Percentiles rank a stretch among this genome's conserved stretches.
These are phyloP conservation scores for Lagenidium giganteum DNA, from an alignment of 352 stramenopile species.

Conservation along the genomic window DNA sequence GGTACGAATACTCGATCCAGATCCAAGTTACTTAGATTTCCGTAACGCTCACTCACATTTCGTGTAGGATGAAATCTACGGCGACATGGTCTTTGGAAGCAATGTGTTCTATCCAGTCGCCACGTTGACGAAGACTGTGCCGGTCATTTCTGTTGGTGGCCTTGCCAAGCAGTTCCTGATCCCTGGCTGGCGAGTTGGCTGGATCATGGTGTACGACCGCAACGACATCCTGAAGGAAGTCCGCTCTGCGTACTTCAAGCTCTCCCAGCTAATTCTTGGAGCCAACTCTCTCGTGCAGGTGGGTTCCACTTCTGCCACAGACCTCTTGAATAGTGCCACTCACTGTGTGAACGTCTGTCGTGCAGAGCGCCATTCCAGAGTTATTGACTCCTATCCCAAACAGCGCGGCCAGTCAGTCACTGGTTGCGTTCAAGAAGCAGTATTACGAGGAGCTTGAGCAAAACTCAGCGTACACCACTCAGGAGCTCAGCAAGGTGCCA, in stretches of 20 bases:
- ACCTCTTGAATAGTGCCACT: not conserved
- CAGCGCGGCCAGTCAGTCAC: conserved; percentile 49
- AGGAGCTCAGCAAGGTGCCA: conserved; percentile 64
- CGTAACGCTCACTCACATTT: too few relatives aligned
- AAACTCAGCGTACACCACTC: conserved; percentile 85
- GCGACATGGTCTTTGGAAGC: conserved; percentile 74
- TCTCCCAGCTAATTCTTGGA: conserved; percentile 92
- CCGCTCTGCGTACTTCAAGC: conserved; percentile 82
- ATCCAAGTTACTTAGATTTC: too few relatives aligned
- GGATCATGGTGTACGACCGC: conserved; percentile 93
- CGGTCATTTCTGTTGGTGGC: conserved; percentile 75
- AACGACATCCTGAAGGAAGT: conserved; percentile 76
- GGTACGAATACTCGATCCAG: conserved; percentile 52
- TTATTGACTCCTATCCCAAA: conserved; percentile 65
- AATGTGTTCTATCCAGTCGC: conserved; percentile 83
- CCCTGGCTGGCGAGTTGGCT: conserved; percentile 94
- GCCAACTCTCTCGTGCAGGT: conserved; percentile 87
- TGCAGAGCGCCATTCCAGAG: conserved; percentile 73
- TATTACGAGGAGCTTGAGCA: conserved; percentile 81
- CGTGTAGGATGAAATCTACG: conserved; percentile 84
- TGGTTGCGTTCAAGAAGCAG: conserved; percentile 76
- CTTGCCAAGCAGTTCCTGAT: conserved; percentile 96
- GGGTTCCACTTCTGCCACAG: conserved; percentile 7
- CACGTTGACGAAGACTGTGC: conserved; percentile 71
- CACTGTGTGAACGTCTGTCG: not conserved